Evolutionary conservation across 2,329 filamentous ascomycete species (phyloP), one percentile per base, ranked within the genome.

Genomic region (Hypoxylon sp.): DNA sequence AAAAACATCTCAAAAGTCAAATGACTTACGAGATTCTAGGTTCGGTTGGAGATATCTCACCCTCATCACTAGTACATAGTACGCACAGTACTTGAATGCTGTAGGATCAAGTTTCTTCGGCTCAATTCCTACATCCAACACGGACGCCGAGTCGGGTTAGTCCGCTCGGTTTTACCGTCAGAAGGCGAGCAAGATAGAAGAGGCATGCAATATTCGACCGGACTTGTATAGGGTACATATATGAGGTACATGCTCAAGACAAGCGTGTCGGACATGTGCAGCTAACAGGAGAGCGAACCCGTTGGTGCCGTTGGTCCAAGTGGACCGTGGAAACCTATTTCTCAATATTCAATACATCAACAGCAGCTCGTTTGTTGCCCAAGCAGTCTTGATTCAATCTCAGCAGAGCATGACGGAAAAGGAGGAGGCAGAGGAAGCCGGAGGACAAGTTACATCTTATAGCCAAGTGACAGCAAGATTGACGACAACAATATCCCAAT

Each of bases 381-480:
- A 47, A 53, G 24, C 27, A 43, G 17, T 53, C 37, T 55, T 57
- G 51, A 53, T 51, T 56, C 48, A 59, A 53, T 46, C 53, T 37
- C 26, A 58, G 50, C 55, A 62, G 48, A 50, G 13, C 5, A 24
- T n/a, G 15, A n/a, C 29, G 48, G 15, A 17, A 31, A 13, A 10
- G 45, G 27, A 50, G 43, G 50, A 31, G 43, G 45, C 23, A 29
- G 38, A 47, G 35, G 48, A 57, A 11, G 17, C 55, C 55, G 35
- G 48, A 50, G 35, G 55, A 24, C 56, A 50, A 62, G 50, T 54
- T 55, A 55, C 23, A 50, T 59, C 57, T 63, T 45, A 37, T 33
- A 55, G 53, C 60, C 62, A 54, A 65, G 62, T 59, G 62, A 60
- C 55, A 50, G 62, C n/a, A 60, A 62, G 55, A 52, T 33, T 56